Evolutionary conservation across 1,284 basidiomycete species (phyloP).

Genomic region (Pholiota adiposa): DNA sequence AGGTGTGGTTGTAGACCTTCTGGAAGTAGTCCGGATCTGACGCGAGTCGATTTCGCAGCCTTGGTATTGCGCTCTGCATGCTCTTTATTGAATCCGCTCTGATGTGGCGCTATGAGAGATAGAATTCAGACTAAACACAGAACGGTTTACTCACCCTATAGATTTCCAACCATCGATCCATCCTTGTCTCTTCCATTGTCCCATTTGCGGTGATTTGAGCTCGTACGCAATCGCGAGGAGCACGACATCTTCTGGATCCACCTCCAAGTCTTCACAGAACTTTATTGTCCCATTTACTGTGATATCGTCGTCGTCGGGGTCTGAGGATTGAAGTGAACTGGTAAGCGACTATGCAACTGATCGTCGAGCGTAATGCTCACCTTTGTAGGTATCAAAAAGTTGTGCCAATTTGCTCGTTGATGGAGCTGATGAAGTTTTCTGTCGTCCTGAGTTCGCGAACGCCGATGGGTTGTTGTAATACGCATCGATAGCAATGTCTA

Average conservation of each 20-base stretch:
- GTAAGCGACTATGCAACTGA: not conserved
- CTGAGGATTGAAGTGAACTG: constrained; percentile 35
- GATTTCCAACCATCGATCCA: constrained; percentile 85
- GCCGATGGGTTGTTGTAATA: constrained; percentile 63
- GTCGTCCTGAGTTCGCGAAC: constrained; percentile 30
- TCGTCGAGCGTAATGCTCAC: constrained; percentile 40
- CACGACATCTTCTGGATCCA: constrained; percentile 79
- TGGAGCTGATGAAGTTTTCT: constrained; percentile 34
- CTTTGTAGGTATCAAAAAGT: constrained; percentile 83
- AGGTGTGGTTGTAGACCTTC: constrained; percentile 89
- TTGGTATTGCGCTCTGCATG: constrained; percentile 67
- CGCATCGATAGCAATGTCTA: constrained; percentile 79
- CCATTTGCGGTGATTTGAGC: constrained; percentile 74
- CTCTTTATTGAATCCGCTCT: constrained; percentile 71
- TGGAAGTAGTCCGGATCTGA: constrained; percentile 80
- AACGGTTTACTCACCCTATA: constrained; percentile 51
- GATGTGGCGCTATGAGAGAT: not conserved
- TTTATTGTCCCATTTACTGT: constrained; percentile 76
- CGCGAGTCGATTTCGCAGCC: constrained; percentile 66
- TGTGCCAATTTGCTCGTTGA: constrained; percentile 63
- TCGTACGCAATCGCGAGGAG: constrained; percentile 79
- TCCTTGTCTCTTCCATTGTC: constrained; percentile 75
- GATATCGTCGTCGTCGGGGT: constrained; percentile 63
- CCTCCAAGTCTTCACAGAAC: constrained; percentile 68
- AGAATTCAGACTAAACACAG: not conserved